phyloP scores from a whole-genome alignment of 768 basidiomycete genomes.

The Rhodotorula graminis region DNA sequence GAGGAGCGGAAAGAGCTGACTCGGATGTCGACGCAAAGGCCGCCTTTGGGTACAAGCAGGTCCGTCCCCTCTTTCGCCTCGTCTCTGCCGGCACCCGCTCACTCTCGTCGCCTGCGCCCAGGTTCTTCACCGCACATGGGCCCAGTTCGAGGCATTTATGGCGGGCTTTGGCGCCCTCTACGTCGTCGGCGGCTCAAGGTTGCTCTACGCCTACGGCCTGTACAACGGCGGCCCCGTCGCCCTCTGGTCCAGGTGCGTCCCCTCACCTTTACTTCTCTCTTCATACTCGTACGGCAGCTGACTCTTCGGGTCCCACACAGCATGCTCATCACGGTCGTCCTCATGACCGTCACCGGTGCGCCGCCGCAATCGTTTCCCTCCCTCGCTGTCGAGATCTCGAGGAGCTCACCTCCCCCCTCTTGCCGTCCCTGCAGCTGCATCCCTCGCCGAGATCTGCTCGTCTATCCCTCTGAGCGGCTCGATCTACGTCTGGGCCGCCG shows the following conservation, averaged over 20 bases:
- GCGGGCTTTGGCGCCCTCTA: conserved; percentile 85
- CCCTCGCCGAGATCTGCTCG: conserved; percentile 85
- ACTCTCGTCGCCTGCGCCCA: conserved; percentile 44
- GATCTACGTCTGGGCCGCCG: conserved; percentile 92
- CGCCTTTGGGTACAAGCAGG: conserved; percentile 42
- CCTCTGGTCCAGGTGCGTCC: conserved; percentile 60
- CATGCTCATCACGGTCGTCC: conserved; percentile 71
- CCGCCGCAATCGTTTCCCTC: neutral
- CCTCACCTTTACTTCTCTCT: neutral
- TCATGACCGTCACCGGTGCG: conserved; percentile 69
- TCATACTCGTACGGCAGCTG: neutral
- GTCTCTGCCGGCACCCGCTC: neutral
- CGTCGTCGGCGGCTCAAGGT: conserved; percentile 70
- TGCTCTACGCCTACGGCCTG: conserved; percentile 72
- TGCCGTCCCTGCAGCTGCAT: conserved; percentile 55
- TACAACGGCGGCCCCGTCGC: conserved; percentile 82
- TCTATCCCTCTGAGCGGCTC: conserved; percentile 64
- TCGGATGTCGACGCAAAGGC: conserved; percentile 16
- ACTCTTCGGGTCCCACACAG: neutral
- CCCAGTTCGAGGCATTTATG: conserved; percentile 74
- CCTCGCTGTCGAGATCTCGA: neutral
- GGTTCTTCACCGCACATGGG: conserved; percentile 84
- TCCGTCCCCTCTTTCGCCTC: conserved; percentile 1
- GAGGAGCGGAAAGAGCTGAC: neutral
- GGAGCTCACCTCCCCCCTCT: neutral